A percentile compares a stretch with the other conserved stretches of the same genome.
Conservation (phyloP, 805 yeast species). For the Yarrowia sp. region DNA sequence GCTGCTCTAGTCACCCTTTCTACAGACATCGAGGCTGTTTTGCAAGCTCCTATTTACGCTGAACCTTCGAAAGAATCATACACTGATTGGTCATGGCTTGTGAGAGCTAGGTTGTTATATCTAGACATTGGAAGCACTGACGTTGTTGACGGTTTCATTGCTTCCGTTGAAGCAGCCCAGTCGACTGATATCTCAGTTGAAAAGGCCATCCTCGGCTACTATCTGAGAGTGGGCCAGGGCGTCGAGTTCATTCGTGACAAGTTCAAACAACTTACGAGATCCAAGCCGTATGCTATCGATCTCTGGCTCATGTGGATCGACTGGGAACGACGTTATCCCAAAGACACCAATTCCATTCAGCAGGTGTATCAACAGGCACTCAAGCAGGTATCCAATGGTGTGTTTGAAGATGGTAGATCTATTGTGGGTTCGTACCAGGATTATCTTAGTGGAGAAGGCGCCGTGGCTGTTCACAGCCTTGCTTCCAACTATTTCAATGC, state of each 20-base stretch:
- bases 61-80: not conserved
- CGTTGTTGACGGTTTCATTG: not conserved
- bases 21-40: not conserved
- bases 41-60: not conserved
- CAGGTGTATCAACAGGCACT: constrained; percentile 16
- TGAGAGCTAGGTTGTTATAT: not conserved
- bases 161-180: not conserved
- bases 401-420: not conserved
- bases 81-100: constrained; percentile 4
- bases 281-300: not conserved
- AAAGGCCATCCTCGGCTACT: constrained; percentile 5
- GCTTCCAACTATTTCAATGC: constrained; percentile 10
- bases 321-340: constrained; percentile 18
- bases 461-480: not conserved
- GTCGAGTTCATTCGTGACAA: constrained; percentile 1
- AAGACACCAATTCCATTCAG: constrained; percentile 13
- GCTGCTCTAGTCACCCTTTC: not conserved
- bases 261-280: not conserved
- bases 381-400: not conserved
- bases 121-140: not conserved
- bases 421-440: constrained; percentile 9
- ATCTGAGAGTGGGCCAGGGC: not conserved
- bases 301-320: constrained; percentile 8
- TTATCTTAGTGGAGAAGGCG: not conserved
- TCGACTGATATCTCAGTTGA: not conserved